Conservation (phyloP, 805 yeast genomes). For the Isabelozyma pseudorhagii region DNA sequence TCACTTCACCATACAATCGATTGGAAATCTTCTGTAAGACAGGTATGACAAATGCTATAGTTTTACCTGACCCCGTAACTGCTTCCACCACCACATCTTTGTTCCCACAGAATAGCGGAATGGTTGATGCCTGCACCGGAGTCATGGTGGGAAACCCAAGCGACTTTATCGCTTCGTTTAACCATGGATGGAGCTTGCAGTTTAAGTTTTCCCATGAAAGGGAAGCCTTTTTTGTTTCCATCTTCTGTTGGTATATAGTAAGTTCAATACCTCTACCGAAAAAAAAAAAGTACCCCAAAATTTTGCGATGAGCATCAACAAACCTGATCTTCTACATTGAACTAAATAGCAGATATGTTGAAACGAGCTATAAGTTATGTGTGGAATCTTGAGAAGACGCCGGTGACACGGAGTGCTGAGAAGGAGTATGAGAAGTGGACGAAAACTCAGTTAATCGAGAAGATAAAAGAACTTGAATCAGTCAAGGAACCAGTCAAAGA, state of each 20-base stretch:
- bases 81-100: constrained; percentile 97
- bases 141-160: constrained; percentile 83
- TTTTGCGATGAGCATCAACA: neutral
- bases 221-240: constrained; percentile 35
- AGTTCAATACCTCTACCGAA: neutral
- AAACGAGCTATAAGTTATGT: constrained; percentile 20
- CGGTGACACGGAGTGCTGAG: constrained; percentile 3
- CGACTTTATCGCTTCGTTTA: constrained; percentile 65
- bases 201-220: constrained; percentile 60
- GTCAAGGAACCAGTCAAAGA: neutral
- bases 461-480: constrained; percentile 55
- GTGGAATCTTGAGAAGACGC: constrained; percentile 14
- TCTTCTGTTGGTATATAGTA: neutral
- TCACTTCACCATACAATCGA: constrained; percentile 15
- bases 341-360: constrained; percentile 14
- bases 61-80: constrained; percentile 98
- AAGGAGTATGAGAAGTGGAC: constrained; percentile 60
- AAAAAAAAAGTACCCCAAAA: neutral
- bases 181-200: constrained; percentile 63
- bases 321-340: neutral
- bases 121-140: constrained; percentile 94
- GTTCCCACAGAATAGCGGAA: constrained; percentile 77
- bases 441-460: constrained; percentile 57
- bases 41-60: constrained; percentile 86
- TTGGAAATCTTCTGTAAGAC: constrained; percentile 61